phyloP scores from a whole-genome alignment of 306 rosid species.

The Medicago lupulina region DNA sequence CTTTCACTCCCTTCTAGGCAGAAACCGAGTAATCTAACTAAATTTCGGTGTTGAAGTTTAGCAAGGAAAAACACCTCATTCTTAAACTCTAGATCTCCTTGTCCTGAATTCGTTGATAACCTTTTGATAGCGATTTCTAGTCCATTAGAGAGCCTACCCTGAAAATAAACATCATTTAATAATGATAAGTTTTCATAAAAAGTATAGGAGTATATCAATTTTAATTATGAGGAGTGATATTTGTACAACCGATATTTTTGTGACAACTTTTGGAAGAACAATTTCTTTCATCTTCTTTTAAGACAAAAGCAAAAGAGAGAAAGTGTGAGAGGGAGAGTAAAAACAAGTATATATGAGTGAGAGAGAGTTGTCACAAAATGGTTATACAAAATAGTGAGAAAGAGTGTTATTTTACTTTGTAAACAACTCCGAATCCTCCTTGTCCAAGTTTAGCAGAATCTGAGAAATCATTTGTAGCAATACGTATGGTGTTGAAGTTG shows the following conservation, averaged over 20 bases:
- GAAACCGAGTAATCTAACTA: constrained; percentile 39
- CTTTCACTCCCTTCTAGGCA: constrained; percentile 28
- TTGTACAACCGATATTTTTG: too few species aligned
- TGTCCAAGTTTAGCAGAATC: constrained; percentile 42
- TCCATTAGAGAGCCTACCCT: constrained; percentile 37
- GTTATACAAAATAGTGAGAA: too few species aligned
- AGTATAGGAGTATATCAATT: neutral
- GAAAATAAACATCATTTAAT: neutral
- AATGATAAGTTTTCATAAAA: neutral
- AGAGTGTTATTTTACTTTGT: constrained; percentile 26
- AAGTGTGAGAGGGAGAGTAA: too few species aligned
- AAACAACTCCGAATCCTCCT: constrained; percentile 49
- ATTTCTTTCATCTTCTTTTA: too few species aligned
- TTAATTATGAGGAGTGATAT: too few species aligned
- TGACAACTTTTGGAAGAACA: too few species aligned
- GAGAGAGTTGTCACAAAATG: too few species aligned
- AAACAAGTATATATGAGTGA: too few species aligned
- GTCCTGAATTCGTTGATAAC: constrained; percentile 10
- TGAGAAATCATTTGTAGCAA: constrained; percentile 40
- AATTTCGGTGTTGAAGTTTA: constrained; percentile 37
- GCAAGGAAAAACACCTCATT: constrained; percentile 49
- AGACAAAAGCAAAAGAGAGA: too few species aligned
- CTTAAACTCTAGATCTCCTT: constrained; percentile 47
- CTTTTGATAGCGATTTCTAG: constrained; percentile 38
- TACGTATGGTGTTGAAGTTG: constrained; percentile 33